phyloP scores from a whole-genome alignment of 768 basidiomycete genomes.

The Russula virescens region DNA sequence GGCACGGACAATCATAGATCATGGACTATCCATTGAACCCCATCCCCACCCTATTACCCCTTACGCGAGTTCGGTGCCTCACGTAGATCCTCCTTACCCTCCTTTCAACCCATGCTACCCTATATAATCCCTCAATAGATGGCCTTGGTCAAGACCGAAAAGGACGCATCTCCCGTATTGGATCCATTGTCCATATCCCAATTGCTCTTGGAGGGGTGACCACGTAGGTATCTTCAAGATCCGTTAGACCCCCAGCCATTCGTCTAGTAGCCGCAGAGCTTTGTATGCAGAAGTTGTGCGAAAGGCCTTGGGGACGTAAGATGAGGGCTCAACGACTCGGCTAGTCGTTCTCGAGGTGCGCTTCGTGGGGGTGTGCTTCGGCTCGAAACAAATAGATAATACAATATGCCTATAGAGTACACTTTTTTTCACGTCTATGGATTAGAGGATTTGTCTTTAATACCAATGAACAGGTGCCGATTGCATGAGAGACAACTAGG shows the following conservation, averaged over 20 bases:
- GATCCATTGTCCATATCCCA: not conserved
- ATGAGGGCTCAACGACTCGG: not conserved
- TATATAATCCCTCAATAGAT: too few relatives aligned
- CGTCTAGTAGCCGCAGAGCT: not conserved
- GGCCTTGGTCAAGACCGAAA: not conserved
- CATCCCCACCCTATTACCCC: too few relatives aligned
- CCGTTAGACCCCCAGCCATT: not conserved
- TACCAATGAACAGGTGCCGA: too few relatives aligned
- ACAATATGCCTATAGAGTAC: too few relatives aligned
- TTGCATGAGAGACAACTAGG: too few relatives aligned
- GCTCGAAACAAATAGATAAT: too few relatives aligned
- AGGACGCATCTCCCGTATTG: not conserved
- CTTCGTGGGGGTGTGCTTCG: too few relatives aligned
- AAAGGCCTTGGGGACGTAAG: not conserved
- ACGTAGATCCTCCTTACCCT: not conserved
- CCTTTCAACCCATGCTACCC: not conserved
- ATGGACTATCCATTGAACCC: too few relatives aligned
- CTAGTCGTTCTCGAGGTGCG: too few relatives aligned
- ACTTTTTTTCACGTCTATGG: too few relatives aligned
- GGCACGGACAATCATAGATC: not conserved
- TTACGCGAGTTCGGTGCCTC: too few relatives aligned
- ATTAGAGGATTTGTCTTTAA: too few relatives aligned
- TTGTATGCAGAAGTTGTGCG: not conserved
- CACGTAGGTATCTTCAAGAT: not conserved
- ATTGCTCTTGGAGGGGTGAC: slow-evolving; percentile 7